Base-by-base conservation (phyloP, 257 asterid genomes). In the Capsicum rhomboideum region DNA sequence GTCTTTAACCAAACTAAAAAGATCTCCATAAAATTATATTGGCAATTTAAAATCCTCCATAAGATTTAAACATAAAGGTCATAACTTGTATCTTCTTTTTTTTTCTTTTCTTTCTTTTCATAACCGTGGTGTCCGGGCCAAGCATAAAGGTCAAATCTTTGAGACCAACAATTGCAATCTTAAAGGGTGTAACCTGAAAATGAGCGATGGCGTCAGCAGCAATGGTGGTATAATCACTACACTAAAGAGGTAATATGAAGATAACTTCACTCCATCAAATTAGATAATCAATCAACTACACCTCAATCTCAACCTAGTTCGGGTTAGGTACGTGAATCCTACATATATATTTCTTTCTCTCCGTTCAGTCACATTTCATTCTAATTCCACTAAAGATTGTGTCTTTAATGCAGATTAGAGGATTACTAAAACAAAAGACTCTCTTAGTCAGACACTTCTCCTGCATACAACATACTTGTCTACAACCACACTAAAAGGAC, bases 161-260 rank as follows among this genome's bases (percentile, higher is more conserved):
- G 59, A 44, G 14, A 42, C 58, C 42, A 50, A 53, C 3, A 37
- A 46, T n/a, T 16, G 12, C 2, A 80, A 46, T 18, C 5, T 18
- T 8, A 58, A 67, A 61, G 50, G 12, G 74, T 28, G 78, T 28
- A 64, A 96, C 98, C 93, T 93, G 98, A 87, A 92, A 96, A 82
- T 96, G 97, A 54, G 98, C 98, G 26, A 92, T 87, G 85, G 97
- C 87, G 40, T 94, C 98, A 72, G 98, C 97, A 37, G 97, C 98
- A 74, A 92, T 90, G 87, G 98, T 92, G 78, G 98, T 93, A 84
- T 94, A 96, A 78, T 98, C 98, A 86, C 99, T 93, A 83, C 98
- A 98, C 94, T 96, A 92, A 86, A 93, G 98, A 50, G 98, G 98
- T 66, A 78, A 97, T 40, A 6, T 6, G 10, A 20, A 40, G 79